These are phyloP conservation scores for Trichoderma afroharzianum DNA, from an alignment of 2,329 filamentous ascomycete genomes.

Conservation along the genomic window DNA sequence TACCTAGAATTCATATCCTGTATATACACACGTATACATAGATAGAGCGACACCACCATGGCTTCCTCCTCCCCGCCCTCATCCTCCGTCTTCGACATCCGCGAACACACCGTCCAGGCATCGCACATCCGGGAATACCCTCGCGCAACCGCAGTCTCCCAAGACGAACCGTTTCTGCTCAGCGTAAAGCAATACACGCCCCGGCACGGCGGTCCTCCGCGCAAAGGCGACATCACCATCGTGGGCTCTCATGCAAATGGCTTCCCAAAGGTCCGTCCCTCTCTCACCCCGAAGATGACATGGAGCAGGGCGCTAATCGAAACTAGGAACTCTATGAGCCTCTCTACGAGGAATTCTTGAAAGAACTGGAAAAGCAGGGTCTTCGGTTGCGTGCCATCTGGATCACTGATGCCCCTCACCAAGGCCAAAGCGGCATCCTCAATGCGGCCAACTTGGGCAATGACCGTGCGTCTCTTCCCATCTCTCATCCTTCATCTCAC, in stretches of 20 bases:
- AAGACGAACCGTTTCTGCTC: conserved; percentile 71
- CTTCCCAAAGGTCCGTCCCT: conserved; percentile 69
- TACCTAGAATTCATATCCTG: too few relatives aligned
- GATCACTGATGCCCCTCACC: conserved; percentile 85
- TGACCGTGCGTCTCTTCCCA: conserved; percentile 59
- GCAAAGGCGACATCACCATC: conserved; percentile 76
- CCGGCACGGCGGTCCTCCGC: conserved; percentile 61
- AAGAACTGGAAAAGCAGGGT: conserved; percentile 51
- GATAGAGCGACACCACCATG: background rate
- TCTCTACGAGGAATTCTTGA: conserved; percentile 78
- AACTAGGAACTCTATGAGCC: conserved; percentile 83
- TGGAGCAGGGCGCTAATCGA: background rate
- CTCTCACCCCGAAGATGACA: background rate
- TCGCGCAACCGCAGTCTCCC: conserved; percentile 64
- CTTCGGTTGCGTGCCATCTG: conserved; percentile 78
- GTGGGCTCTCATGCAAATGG: conserved; percentile 87
- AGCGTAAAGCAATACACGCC: conserved; percentile 88
- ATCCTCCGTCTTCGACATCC: conserved; percentile 53
- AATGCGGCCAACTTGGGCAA: conserved; percentile 77
- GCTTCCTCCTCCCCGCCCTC: background rate
- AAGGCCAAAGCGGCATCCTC: conserved; percentile 73
- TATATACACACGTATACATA: background rate
- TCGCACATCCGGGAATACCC: conserved; percentile 82
- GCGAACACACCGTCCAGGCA: conserved; percentile 69
- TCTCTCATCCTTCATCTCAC: background rate